Percentiles rank a stretch among this genome's conserved stretches.
Conservation (phyloP, 805 yeast species). For the Barnettozyma pratensis region DNA sequence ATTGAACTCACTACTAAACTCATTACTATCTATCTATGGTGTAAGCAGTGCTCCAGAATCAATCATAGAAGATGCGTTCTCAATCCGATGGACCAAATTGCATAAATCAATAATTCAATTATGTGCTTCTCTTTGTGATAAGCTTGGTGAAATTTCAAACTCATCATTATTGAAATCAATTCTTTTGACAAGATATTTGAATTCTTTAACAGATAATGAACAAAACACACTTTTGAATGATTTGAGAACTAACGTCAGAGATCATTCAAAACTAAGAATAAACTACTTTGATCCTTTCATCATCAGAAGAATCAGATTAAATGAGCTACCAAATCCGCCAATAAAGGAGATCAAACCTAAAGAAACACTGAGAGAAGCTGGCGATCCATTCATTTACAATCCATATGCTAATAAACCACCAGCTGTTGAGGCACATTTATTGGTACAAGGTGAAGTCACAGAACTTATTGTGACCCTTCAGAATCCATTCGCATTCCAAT, state of each 20-base stretch:
- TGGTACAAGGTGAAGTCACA: constrained; percentile 60
- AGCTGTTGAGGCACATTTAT: constrained; percentile 23
- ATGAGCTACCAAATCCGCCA: constrained; percentile 24
- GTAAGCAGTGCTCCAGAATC: constrained; percentile 37
- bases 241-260: constrained; percentile 27
- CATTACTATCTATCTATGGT: constrained; percentile 49
- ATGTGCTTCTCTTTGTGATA: constrained; percentile 49
- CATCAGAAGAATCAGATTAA: constrained; percentile 44
- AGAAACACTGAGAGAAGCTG: constrained; percentile 7
- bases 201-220: constrained; percentile 51
- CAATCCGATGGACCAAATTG: constrained; percentile 48
- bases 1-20: constrained; percentile 40
- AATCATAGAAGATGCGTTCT: constrained; percentile 20
- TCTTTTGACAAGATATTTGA: constrained; percentile 50
- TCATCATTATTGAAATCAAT: constrained; percentile 45
- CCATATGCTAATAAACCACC: constrained; percentile 37
- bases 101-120: constrained; percentile 52
- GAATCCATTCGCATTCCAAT: constrained; percentile 76
- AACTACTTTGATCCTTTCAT: constrained; percentile 74
- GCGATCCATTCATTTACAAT: constrained; percentile 48
- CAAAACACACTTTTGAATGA: constrained; percentile 39
- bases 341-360: constrained; percentile 13
- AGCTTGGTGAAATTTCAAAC: constrained; percentile 40
- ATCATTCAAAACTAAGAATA: constrained; percentile 17
- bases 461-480: constrained; percentile 55